These are phyloP conservation scores for Rosa persica DNA, from an alignment of 306 rosid species.

Conservation along the genomic window DNA sequence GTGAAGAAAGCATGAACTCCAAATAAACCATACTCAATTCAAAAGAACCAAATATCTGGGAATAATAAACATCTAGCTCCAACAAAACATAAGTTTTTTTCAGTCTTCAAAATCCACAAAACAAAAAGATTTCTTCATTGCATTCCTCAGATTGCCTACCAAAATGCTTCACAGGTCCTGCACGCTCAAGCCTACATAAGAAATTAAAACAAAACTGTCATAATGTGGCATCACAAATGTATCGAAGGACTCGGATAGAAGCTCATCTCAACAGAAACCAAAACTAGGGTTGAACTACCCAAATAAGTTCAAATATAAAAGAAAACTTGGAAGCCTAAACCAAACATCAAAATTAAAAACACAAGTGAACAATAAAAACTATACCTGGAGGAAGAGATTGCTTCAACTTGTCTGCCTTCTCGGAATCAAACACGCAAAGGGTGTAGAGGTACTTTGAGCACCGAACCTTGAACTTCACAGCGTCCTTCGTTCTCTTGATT, in stretches of 20 bases:
- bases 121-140: background rate
- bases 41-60: background rate
- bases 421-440: slow-evolving; percentile 67
- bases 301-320: background rate
- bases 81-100: background rate
- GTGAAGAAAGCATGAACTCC: background rate
- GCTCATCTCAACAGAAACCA: background rate
- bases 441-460: slow-evolving; percentile 96
- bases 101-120: background rate
- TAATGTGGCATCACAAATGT: background rate
- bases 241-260: too few species aligned
- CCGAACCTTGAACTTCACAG: slow-evolving; percentile 84
- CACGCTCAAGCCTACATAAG: slow-evolving; percentile 70
- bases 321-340: background rate
- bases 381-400: slow-evolving; percentile 92
- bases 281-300: background rate
- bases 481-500: slow-evolving; percentile 78
- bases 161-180: slow-evolving; percentile 62
- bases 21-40: background rate
- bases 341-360: background rate
- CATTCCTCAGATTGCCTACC: background rate
- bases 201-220: background rate
- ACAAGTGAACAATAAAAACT: background rate
- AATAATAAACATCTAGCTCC: background rate
- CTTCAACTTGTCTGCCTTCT: slow-evolving; percentile 91